A percentile compares a stretch with the other conserved stretches of the same genome.
Conservation (phyloP, 495 filamentous ascomycete species). For the Penicillium soppii region DNA sequence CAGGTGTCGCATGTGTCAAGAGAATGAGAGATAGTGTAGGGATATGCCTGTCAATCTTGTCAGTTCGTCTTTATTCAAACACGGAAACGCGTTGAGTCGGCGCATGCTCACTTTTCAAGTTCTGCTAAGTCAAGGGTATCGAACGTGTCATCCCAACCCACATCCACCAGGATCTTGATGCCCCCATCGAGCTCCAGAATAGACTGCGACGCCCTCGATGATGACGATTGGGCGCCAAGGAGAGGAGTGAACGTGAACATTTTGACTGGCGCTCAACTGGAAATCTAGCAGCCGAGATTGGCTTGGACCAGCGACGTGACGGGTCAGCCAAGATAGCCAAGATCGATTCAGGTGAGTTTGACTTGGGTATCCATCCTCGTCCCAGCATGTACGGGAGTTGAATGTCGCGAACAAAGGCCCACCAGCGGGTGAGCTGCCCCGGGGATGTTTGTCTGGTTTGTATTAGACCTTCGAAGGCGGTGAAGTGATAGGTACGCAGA, state of each 20-base stretch:
- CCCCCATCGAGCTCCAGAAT: slow-evolving; percentile 95
- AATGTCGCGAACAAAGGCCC: no score
- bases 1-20: slow-evolving; percentile 86
- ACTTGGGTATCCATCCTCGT: no score
- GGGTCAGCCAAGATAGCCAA: neutral
- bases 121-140: slow-evolving; percentile 75
- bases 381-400: no score
- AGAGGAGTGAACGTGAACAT: slow-evolving; percentile 98
- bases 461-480: no score
- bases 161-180: slow-evolving; percentile 90
- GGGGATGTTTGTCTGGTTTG: no score
- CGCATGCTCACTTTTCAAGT: slow-evolving; percentile 73
- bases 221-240: slow-evolving; percentile 79
- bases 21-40: slow-evolving; percentile 92
- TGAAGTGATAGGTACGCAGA: no score
- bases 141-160: slow-evolving; percentile 94
- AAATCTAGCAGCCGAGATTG: neutral
- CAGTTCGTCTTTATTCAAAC: slow-evolving; percentile 10
- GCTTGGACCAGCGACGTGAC: neutral
- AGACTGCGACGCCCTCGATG: slow-evolving; percentile 86
- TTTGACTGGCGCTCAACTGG: slow-evolving; percentile 16
- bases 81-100: neutral
- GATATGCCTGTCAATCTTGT: slow-evolving; percentile 62
- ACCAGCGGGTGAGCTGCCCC: no score
- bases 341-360: slow-evolving; percentile 2